phyloP scores from a whole-genome alignment of 73 alveolate species.

The Paramecium bursaria region DNA sequence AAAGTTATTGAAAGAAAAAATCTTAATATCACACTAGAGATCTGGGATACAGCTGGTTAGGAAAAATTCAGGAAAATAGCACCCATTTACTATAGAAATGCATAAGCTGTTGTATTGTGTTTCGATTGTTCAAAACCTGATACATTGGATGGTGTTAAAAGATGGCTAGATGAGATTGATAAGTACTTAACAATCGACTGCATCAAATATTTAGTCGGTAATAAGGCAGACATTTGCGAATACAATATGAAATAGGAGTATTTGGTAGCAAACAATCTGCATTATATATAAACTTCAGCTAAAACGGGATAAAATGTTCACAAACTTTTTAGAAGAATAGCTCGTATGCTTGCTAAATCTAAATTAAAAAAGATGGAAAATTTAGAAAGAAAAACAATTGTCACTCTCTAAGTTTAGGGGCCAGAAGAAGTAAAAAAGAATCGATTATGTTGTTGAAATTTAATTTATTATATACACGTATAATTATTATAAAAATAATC shows the following conservation, averaged over 20 bases:
- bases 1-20: constrained; percentile 38
- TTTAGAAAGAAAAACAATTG: constrained; percentile 22
- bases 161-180: constrained; percentile 85
- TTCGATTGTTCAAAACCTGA: constrained; percentile 79
- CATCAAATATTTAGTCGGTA: constrained; percentile 84
- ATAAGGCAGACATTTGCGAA: constrained; percentile 85
- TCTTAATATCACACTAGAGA: constrained; percentile 74
- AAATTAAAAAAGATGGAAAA: constrained; percentile 41
- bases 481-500: too few relatives aligned
- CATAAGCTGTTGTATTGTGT: constrained; percentile 85
- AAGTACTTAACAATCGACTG: constrained; percentile 79
- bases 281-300: constrained; percentile 47
- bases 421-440: constrained; percentile 46
- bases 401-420: constrained; percentile 51
- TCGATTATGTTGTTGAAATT: constrained; percentile 48
- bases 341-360: constrained; percentile 34
- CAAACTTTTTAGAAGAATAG: constrained; percentile 51
- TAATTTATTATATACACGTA: too few relatives aligned
- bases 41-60: constrained; percentile 97
- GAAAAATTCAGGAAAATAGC: constrained; percentile 84
- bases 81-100: constrained; percentile 87
- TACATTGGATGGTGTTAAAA: constrained; percentile 79
- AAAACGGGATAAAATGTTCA: constrained; percentile 48
- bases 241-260: constrained; percentile 69
- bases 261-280: constrained; percentile 9